phyloP scores from a whole-genome alignment of 116 monocot species.

The Cymodocea nodosa region DNA sequence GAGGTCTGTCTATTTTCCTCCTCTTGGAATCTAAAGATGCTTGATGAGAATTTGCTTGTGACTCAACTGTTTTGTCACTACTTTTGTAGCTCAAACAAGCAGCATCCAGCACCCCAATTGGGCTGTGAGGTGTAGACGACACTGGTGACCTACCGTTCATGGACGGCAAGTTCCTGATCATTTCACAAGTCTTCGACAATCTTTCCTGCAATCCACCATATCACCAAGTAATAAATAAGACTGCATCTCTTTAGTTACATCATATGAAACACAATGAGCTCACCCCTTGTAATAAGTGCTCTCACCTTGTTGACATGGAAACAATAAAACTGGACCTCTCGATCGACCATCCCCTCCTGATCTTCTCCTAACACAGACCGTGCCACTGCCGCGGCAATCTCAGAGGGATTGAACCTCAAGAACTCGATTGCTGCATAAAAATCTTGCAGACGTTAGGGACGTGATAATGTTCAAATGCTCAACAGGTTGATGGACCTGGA shows the following conservation, averaged over 20 bases:
- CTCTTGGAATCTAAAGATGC: constrained; percentile 39
- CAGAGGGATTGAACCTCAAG: constrained; percentile 57
- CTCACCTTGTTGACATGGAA: constrained; percentile 32
- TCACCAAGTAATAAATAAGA: too few species aligned
- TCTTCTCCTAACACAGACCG: constrained; percentile 15
- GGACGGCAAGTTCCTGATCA: constrained; percentile 36
- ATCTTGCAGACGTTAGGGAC: not conserved
- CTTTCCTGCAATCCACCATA: constrained; percentile 43
- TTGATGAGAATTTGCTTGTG: constrained; percentile 23
- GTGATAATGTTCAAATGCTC: constrained; percentile 1
- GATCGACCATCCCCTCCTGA: constrained; percentile 11
- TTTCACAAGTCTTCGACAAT: constrained; percentile 41
- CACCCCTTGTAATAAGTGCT: not conserved
- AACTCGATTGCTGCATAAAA: constrained; percentile 45
- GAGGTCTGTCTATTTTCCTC: constrained; percentile 29
- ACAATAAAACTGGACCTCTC: constrained; percentile 15
- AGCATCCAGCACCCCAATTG: constrained; percentile 79
- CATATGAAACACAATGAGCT: too few species aligned
- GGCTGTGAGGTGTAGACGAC: constrained; percentile 56
- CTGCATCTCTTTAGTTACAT: too few species aligned
- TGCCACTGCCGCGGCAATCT: constrained; percentile 62
- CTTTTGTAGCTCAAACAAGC: constrained; percentile 61
- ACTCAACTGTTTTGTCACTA: constrained; percentile 27
- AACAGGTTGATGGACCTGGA: constrained; percentile 19
- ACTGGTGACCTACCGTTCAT: constrained; percentile 14